Percentiles rank a stretch among this genome's conserved stretches.
These are phyloP conservation scores for Xylariales sp. DNA, from an alignment of 2,329 filamentous ascomycete genomes.

Conservation along the genomic window DNA sequence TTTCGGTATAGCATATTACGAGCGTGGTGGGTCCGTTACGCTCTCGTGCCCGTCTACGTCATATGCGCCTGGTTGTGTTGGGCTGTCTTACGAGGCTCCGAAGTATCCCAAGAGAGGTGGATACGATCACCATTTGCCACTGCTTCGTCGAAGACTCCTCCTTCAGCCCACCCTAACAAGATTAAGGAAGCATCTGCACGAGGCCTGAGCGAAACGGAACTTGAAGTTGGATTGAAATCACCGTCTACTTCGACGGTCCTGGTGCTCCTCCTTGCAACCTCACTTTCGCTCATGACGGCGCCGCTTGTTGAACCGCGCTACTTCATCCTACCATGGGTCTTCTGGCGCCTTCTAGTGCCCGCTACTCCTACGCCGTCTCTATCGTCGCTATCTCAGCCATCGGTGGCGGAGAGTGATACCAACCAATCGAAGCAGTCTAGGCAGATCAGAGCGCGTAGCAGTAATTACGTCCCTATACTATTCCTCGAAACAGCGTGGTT, in stretches of 20 bases:
- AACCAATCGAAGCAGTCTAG: neutral
- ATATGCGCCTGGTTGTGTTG: constrained; percentile 76
- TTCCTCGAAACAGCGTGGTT: constrained; percentile 76
- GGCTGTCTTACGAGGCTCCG: constrained; percentile 66
- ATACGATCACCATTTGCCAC: constrained; percentile 36
- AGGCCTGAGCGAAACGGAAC: neutral
- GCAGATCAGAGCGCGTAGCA: neutral
- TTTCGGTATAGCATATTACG: constrained; percentile 84
- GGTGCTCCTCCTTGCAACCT: constrained; percentile 73
- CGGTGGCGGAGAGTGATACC: neutral
- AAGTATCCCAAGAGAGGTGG: constrained; percentile 29
- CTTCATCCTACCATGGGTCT: constrained; percentile 93
- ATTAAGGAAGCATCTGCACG: neutral
- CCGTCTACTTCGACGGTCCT: constrained; percentile 64
- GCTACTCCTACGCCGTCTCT: constrained; percentile 50
- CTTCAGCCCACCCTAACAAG: neutral
- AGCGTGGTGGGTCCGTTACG: constrained; percentile 72
- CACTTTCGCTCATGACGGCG: constrained; percentile 84
- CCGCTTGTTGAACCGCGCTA: constrained; percentile 96
- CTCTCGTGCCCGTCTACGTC: constrained; percentile 77
- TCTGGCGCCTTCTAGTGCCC: constrained; percentile 87
- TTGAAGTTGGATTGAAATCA: constrained; percentile 12
- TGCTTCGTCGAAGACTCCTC: neutral
- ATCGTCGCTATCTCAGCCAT: neutral
- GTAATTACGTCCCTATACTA: constrained; percentile 45